Base-by-base conservation (phyloP, 148 eudicot genomes). In the Gaultheria prostrata region DNA sequence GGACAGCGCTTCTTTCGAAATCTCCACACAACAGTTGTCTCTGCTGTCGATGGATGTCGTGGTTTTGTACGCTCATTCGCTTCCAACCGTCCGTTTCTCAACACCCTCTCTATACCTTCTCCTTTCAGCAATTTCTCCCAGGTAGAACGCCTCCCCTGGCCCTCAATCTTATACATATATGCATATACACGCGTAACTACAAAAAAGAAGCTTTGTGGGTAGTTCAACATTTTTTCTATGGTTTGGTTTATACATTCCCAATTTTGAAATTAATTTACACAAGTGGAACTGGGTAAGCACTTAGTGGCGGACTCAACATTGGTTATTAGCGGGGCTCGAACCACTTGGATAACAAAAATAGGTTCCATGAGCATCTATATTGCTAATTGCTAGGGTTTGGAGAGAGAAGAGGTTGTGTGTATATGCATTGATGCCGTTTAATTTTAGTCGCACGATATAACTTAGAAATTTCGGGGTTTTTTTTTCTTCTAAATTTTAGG, bases 1-100 rank as follows among this genome's bases (percentile, higher is more conserved):
- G 63, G 73, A 20, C 45, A 85, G 17, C 83, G 81, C 65, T 71
- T 77, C 49, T 81, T 86, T 84, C 85, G 80, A 18, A 82, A 89
- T 67, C 53, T 96, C 43, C 94, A 88, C 61, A 78, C 48, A 45
- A 87, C 97, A 57, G 35, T 95, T 53, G 49, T 86, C 56, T 84
- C 87, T 9, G 82, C 85, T 63, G 89, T 90, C 10, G 90, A 92
- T 8, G 88, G 87, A 59, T 92, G 83, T 57, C 85, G 88, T 84
- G 81, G 80, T 11, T 83, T 85, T 20, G n/a, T n/a, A n/a, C n/a
- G n/a, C n/a, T n/a, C n/a, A n/a, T 87, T 92, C n/a, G 90, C 89
- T 86, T 76, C 94, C 86, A 89, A 86, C 8, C 91, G 91, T 39
- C 95, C 92, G 14, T 33, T 93, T 85, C 32, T 93, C 17, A 83